A percentile compares a stretch with the other conserved stretches of the same genome.
These are phyloP conservation scores for Galeopsis tetrahit DNA, from an alignment of 257 asterid species.

Conservation along the genomic window DNA sequence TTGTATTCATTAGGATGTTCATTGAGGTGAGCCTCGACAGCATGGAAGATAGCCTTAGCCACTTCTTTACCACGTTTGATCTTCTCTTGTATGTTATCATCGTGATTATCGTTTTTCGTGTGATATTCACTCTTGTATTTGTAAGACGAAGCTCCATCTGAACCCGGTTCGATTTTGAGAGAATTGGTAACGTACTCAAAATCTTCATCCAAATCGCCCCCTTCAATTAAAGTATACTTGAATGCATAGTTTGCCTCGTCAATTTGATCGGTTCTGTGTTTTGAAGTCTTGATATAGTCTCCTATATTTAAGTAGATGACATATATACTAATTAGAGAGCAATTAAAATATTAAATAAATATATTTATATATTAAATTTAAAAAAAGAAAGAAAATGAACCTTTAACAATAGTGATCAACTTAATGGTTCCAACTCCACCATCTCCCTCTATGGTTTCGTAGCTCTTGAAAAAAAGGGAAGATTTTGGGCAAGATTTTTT, in stretches of 20 bases:
- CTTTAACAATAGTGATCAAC: conserved; percentile 43
- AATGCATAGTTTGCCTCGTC: conserved; percentile 43
- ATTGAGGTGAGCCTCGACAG: conserved; percentile 35
- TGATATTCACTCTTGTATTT: conserved; percentile 37
- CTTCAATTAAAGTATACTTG: conserved; percentile 36
- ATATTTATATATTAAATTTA: not conserved
- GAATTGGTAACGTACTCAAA: conserved; percentile 44
- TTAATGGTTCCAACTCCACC: conserved; percentile 52
- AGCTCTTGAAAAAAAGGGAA: conserved; percentile 45
- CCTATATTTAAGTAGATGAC: too few relatives aligned
- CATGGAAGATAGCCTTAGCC: conserved; percentile 28
- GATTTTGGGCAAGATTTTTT: conserved; percentile 47
- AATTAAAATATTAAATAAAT: too few relatives aligned
- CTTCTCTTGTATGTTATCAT: conserved; percentile 35
- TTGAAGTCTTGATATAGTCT: conserved; percentile 33
- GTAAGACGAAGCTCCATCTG: conserved; percentile 45
- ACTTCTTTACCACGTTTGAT: conserved; percentile 35
- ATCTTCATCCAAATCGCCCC: not conserved
- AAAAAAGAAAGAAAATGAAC: conserved; percentile 13
- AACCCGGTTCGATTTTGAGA: conserved; percentile 36
- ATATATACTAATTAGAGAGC: too few relatives aligned
- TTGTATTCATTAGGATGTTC: conserved; percentile 34
- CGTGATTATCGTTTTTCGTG: conserved; percentile 35
- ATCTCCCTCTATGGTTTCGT: conserved; percentile 43
- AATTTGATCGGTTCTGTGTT: conserved; percentile 44